A percentile compares a stretch with the other conserved stretches of the same genome.
phyloP scores from a whole-genome alignment of 208 protist species.

The Leishmania tropica region DNA sequence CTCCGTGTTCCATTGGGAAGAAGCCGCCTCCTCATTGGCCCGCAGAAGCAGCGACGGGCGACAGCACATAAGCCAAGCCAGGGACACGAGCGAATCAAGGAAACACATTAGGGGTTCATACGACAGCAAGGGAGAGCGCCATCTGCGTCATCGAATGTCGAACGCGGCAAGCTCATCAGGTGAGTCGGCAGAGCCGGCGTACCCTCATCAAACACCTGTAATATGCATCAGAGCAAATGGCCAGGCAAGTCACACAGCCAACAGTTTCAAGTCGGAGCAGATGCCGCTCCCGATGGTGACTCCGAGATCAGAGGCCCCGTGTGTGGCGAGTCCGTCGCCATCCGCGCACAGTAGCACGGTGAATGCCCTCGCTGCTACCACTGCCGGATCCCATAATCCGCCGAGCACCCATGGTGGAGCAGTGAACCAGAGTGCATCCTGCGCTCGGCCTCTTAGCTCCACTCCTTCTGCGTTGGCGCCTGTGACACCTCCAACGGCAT shows the following conservation, averaged over 20 bases:
- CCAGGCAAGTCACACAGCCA: background rate
- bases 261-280: background rate
- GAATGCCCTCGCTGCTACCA: background rate
- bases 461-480: background rate
- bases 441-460: background rate
- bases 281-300: background rate
- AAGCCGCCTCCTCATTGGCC: background rate
- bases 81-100: background rate
- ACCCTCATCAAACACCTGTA: background rate
- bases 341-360: background rate
- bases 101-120: background rate
- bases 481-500: background rate
- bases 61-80: background rate
- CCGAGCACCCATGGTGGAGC: background rate
- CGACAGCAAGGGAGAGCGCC: background rate
- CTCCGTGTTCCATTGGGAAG: background rate
- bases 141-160: background rate
- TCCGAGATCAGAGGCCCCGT: background rate
- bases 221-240: background rate
- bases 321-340: background rate
- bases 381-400: background rate
- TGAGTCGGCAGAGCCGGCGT: background rate
- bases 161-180: background rate
- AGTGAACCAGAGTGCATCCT: background rate
- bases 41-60: background rate